Evolutionary conservation across 2,329 filamentous ascomycete species (phyloP).

Genomic region (Colletotrichum sp.): DNA sequence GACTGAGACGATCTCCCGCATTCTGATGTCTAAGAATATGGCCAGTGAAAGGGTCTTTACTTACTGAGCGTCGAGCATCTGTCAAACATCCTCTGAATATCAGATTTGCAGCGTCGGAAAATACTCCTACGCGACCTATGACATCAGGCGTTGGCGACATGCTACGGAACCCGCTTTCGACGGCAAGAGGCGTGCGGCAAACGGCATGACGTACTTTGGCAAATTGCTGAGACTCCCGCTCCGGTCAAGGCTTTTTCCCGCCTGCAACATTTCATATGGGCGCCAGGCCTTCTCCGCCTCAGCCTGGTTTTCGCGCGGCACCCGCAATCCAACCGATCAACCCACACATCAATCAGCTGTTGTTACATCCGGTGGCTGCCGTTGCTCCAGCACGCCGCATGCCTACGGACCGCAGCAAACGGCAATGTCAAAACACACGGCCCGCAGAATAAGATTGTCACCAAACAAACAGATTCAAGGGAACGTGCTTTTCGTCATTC

Average conservation of each 20-base stretch:
- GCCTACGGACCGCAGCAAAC: neutral
- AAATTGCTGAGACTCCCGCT: constrained; percentile 3
- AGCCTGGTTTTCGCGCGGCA: neutral
- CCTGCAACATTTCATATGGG: neutral
- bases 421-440: constrained; percentile 10
- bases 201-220: constrained; percentile 3
- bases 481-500: constrained; percentile 17
- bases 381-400: constrained; percentile 16
- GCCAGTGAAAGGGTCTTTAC: neutral
- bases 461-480: constrained; percentile 15
- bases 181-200: neutral
- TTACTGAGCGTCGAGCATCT: neutral
- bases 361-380: constrained; percentile 5
- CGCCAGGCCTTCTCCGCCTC: neutral
- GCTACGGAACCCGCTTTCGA: neutral
- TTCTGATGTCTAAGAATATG: neutral
- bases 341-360: constrained; percentile 1
- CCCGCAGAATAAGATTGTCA: constrained; percentile 9
- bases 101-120: neutral
- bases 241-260: neutral
- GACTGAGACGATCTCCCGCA: constrained; percentile 13
- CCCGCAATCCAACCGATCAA: constrained; percentile 1
- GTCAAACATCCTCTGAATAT: neutral
- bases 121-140: neutral
- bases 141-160: neutral